Conservation (phyloP, 2,329 filamentous ascomycete species). For the Penicillium palitans region DNA sequence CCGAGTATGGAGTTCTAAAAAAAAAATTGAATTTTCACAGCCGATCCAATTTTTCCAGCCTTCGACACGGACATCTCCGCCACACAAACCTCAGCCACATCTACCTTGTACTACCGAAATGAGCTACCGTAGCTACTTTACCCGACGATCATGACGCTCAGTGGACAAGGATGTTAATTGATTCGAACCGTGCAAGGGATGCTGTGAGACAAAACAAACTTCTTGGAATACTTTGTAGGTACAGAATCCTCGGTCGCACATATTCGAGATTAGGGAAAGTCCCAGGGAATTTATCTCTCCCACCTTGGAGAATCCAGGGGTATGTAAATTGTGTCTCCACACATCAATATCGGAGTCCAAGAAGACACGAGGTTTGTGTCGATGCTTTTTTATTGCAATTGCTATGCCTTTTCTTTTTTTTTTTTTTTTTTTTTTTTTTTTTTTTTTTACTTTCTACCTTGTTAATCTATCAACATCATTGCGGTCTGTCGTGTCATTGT, state of each 20-base stretch:
- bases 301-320: constrained; percentile 10
- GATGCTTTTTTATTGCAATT: background rate
- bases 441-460: background rate
- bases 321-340: constrained; percentile 1
- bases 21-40: too few species aligned
- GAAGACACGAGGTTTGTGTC: background rate
- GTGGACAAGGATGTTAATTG: background rate
- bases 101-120: background rate
- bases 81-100: constrained; percentile 10
- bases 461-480: background rate
- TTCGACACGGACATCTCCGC: constrained; percentile 1
- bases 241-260: background rate
- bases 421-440: background rate
- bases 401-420: background rate
- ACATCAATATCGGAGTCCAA: background rate
- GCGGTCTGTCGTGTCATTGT: background rate
- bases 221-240: background rate
- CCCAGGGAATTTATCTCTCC: background rate
- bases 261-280: background rate
- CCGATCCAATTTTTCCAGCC: background rate
- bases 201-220: background rate
- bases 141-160: constrained; percentile 13
- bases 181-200: background rate
- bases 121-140: background rate
- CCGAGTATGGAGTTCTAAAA: too few species aligned